A percentile compares a stretch with the other conserved stretches of the same genome.
These are phyloP conservation scores for Hymenoscyphus linearis DNA, from an alignment of 2,329 filamentous ascomycete species.

Conservation along the genomic window DNA sequence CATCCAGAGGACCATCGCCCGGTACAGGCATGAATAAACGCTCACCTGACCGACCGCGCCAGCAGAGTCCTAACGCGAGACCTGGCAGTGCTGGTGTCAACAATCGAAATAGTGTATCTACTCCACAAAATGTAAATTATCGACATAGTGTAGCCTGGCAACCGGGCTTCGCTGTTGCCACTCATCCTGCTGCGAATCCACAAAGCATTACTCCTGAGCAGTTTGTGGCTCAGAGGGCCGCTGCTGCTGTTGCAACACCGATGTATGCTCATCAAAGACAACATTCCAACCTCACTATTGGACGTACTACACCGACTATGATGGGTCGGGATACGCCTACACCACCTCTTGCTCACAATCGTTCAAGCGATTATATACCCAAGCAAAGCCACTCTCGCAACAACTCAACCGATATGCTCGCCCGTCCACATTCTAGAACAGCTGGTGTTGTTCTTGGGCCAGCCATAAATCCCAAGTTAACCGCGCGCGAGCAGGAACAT, in stretches of 20 bases:
- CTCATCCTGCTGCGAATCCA: slow-evolving; percentile 41
- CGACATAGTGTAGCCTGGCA: slow-evolving; percentile 67
- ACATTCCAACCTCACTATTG: slow-evolving; percentile 46
- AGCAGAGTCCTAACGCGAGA: slow-evolving; percentile 17
- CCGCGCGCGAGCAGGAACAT: slow-evolving; percentile 82
- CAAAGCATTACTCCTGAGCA: slow-evolving; percentile 65
- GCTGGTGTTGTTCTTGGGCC: slow-evolving; percentile 38
- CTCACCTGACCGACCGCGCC: slow-evolving; percentile 11
- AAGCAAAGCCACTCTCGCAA: slow-evolving; percentile 37
- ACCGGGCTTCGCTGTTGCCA: slow-evolving; percentile 54
- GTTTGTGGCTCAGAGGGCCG: slow-evolving; percentile 74
- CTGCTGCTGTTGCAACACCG: slow-evolving; percentile 48
- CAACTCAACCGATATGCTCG: slow-evolving; percentile 43
- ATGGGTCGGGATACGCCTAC: slow-evolving; percentile 36
- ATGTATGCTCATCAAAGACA: slow-evolving; percentile 54
- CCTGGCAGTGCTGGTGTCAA: slow-evolving; percentile 31
- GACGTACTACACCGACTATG: slow-evolving; percentile 35
- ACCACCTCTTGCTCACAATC: slow-evolving; percentile 38
- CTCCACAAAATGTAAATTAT: slow-evolving; percentile 33
- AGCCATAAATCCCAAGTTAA: slow-evolving; percentile 49
- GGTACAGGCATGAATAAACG: slow-evolving; percentile 13
- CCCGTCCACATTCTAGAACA: slow-evolving; percentile 54
- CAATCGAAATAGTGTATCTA: slow-evolving; percentile 36
- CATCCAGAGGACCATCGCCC: slow-evolving; percentile 7
- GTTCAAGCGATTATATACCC: slow-evolving; percentile 27